phyloP scores from a whole-genome alignment of 2,329 filamentous ascomycete species.

The Stagonosporopsis rhizophila region DNA sequence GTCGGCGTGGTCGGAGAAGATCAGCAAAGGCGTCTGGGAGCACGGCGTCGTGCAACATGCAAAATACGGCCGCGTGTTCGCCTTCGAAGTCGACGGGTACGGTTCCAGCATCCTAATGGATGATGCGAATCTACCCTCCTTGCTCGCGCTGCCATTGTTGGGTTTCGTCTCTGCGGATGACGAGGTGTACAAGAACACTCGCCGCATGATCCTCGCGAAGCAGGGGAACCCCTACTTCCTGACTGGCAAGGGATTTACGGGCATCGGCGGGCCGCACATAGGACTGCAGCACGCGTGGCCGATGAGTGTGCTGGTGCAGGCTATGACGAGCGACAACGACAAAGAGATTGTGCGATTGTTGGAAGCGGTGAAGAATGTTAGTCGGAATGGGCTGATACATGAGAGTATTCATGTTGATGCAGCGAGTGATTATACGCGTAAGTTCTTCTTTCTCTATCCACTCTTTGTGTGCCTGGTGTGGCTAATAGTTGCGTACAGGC shows the following conservation, averaged over 20 bases:
- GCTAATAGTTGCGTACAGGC: constrained; percentile 47
- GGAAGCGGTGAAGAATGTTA: constrained; percentile 75
- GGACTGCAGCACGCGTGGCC: constrained; percentile 94
- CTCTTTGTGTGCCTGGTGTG: too few species aligned
- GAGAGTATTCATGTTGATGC: constrained; percentile 88
- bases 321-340: constrained; percentile 85
- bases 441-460: constrained; percentile 37
- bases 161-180: constrained; percentile 74
- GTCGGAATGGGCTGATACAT: constrained; percentile 81
- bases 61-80: constrained; percentile 79
- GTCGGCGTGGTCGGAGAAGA: constrained; percentile 65
- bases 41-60: constrained; percentile 81
- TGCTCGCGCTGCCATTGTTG: constrained; percentile 79
- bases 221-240: constrained; percentile 89
- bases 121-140: constrained; percentile 84
- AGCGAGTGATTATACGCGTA: constrained; percentile 74
- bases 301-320: constrained; percentile 91
- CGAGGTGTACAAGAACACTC: constrained; percentile 83
- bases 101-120: constrained; percentile 86
- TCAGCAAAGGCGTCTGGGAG: constrained; percentile 80
- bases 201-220: constrained; percentile 79
- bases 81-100: constrained; percentile 88
- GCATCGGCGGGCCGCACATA: constrained; percentile 86
- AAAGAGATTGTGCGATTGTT: constrained; percentile 79
- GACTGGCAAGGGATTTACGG: constrained; percentile 75